phyloP scores from a whole-genome alignment of 1,284 basidiomycete genomes.

The Anthracocystis setariae region DNA sequence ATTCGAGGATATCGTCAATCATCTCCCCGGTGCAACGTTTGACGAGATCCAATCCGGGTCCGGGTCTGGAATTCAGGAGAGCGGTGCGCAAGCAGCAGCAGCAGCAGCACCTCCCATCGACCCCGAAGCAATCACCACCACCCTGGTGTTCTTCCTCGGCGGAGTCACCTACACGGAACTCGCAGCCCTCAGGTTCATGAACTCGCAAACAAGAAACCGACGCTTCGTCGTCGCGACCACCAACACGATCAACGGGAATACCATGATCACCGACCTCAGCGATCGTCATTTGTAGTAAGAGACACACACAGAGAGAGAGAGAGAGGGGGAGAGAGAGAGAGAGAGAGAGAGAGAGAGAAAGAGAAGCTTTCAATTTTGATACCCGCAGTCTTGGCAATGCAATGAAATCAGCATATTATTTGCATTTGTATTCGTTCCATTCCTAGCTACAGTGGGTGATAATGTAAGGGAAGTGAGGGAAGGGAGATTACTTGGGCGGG shows the following conservation, averaged over 20 bases:
- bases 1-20: constrained; percentile 86
- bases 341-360: too few relatives aligned
- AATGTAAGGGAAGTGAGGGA: background rate
- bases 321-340: too few relatives aligned
- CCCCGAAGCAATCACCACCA: constrained; percentile 74
- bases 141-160: constrained; percentile 96
- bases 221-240: constrained; percentile 61
- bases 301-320: too few relatives aligned
- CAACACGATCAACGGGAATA: constrained; percentile 55
- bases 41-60: constrained; percentile 75
- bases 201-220: constrained; percentile 69
- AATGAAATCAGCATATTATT: too few relatives aligned
- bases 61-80: background rate
- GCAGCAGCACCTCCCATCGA: constrained; percentile 13
- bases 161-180: constrained; percentile 98
- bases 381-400: too few relatives aligned
- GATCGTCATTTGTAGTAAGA: constrained; percentile 9
- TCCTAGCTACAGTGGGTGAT: background rate
- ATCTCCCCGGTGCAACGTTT: constrained; percentile 84
- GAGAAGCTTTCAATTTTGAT: too few relatives aligned
- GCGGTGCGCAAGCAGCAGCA: constrained; percentile 1
- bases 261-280: constrained; percentile 36
- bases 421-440: too few relatives aligned
- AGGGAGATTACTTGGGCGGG: constrained; percentile 30
- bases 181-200: constrained; percentile 89